These are phyloP conservation scores for Seminavis robusta DNA, from an alignment of 108 stramenopile species.

Conservation along the genomic window DNA sequence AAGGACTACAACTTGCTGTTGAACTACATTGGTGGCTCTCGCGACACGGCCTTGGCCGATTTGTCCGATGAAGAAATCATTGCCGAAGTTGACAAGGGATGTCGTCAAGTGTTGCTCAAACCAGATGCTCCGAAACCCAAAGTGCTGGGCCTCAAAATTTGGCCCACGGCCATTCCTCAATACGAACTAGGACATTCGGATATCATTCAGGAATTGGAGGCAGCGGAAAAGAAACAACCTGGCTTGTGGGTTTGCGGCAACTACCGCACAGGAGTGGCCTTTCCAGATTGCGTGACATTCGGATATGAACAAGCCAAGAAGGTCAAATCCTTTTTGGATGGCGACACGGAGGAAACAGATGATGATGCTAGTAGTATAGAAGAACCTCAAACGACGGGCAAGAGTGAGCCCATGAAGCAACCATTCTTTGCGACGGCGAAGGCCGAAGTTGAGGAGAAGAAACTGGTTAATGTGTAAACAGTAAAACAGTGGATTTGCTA, in stretches of 20 bases:
- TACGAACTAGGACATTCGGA: conserved; percentile 83
- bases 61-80: conserved; percentile 86
- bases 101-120: conserved; percentile 79
- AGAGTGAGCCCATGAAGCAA: too few species aligned
- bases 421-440: too few species aligned
- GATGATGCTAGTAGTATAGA: too few species aligned
- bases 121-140: conserved; percentile 78
- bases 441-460: too few species aligned
- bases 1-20: conserved; percentile 84
- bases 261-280: conserved; percentile 92
- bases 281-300: conserved; percentile 93
- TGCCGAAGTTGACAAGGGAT: conserved; percentile 83
- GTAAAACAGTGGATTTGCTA: too few species aligned
- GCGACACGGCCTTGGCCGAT: conserved; percentile 83
- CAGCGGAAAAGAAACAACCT: conserved; percentile 33
- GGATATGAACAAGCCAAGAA: conserved; percentile 86
- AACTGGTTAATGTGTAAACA: too few species aligned
- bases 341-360: too few species aligned
- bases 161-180: conserved; percentile 94
- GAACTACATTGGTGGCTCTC: conserved; percentile 95
- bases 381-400: too few species aligned
- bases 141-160: conserved; percentile 81
- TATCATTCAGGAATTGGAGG: conserved; percentile 56
- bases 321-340: conserved; percentile 56
- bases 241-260: conserved; percentile 92